Evolutionary conservation across 192 early-diverging fungal genomes (phyloP).

Genomic region (Mycoemilia scoparia): DNA sequence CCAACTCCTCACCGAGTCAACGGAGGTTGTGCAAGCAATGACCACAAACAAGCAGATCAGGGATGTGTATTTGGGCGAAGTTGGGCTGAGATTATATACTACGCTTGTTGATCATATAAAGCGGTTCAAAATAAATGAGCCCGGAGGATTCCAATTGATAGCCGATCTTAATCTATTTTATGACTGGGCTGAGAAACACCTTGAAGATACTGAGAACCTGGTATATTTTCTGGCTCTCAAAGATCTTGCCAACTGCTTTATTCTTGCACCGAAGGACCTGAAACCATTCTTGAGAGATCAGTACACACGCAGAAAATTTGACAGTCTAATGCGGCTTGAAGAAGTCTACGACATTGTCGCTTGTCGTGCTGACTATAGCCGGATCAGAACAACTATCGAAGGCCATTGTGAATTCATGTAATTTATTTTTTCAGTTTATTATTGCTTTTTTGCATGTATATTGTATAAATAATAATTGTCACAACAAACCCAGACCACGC

Average conservation of each 20-base stretch:
- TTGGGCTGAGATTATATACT: constrained; percentile 71
- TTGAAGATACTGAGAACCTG: constrained; percentile 12
- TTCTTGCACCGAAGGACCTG: constrained; percentile 25
- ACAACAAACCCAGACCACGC: too few relatives aligned
- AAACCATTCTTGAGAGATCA: constrained; percentile 21
- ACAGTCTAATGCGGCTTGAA: constrained; percentile 28
- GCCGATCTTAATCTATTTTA: constrained; percentile 29
- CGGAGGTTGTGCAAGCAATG: constrained; percentile 45
- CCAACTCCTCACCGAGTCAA: constrained; percentile 58
- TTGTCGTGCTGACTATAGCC: constrained; percentile 25
- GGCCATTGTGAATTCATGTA: constrained; percentile 33
- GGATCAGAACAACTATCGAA: constrained; percentile 23
- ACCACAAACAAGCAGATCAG: constrained; percentile 68
- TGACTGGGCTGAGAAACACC: constrained; percentile 16
- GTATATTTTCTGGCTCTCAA: constrained; percentile 27
- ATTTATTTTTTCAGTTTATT: too few relatives aligned
- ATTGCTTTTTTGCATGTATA: too few relatives aligned
- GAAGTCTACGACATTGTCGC: constrained; percentile 31
- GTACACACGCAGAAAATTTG: constrained; percentile 23
- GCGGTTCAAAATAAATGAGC: constrained; percentile 54
- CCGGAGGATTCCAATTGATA: constrained; percentile 83
- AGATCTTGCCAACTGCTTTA: constrained; percentile 29
- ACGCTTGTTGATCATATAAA: constrained; percentile 72
- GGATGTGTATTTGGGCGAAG: constrained; percentile 80
- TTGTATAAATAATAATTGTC: too few relatives aligned